Conservation (phyloP, 495 filamentous ascomycete species). For the Echria macrotheca region DNA sequence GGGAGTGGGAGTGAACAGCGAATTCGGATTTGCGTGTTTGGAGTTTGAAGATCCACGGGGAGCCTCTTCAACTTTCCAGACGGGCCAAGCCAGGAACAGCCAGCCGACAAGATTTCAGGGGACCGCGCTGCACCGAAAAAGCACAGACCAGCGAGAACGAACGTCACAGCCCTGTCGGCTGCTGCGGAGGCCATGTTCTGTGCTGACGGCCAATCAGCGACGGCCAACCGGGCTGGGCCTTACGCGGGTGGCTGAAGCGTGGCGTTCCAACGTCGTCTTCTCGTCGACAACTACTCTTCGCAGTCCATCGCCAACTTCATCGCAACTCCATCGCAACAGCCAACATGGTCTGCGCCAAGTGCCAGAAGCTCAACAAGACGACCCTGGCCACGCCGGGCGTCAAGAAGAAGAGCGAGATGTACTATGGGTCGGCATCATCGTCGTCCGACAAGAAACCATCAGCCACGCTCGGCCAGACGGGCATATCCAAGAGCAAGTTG, state of each 20-base stretch:
- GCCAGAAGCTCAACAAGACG: conserved; percentile 58
- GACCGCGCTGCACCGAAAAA: conserved; percentile 1
- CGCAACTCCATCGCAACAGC: neutral
- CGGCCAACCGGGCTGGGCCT: too few species aligned
- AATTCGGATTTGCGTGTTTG: conserved; percentile 8
- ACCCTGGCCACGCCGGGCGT: conserved; percentile 63
- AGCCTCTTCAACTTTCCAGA: neutral
- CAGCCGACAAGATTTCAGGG: conserved; percentile 11
- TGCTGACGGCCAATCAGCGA: too few species aligned
- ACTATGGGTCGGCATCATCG: conserved; percentile 57
- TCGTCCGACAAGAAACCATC: conserved; percentile 35
- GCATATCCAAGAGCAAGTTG: conserved; percentile 59
- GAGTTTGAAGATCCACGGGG: conserved; percentile 14
- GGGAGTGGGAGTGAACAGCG: neutral
- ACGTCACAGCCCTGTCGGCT: conserved; percentile 15
- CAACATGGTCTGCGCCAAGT: conserved; percentile 66
- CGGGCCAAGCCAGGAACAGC: conserved; percentile 5
- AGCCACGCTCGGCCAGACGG: conserved; percentile 51
- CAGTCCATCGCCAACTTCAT: too few species aligned
- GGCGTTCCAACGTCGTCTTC: too few species aligned
- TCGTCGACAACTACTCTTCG: too few species aligned
- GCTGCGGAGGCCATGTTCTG: neutral
- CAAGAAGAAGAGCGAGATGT: conserved; percentile 67
- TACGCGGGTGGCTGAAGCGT: too few species aligned
- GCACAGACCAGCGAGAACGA: neutral